Conservation (phyloP, 352 stramenopile species). For the Pythium scleroteichum region DNA sequence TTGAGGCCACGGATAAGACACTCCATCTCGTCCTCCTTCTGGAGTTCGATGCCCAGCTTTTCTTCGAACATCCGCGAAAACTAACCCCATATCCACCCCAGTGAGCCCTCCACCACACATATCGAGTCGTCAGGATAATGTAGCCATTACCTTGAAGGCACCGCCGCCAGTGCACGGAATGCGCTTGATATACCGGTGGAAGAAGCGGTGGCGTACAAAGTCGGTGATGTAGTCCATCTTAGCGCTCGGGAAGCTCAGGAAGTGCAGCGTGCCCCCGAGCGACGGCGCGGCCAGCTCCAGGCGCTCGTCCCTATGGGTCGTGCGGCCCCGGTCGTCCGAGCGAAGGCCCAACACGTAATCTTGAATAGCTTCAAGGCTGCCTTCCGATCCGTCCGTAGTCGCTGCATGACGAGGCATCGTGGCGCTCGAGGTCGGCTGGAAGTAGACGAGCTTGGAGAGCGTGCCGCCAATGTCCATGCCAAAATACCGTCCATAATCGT, state of each 20-base stretch:
- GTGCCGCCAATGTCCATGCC: conserved; percentile 93
- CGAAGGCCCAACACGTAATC: conserved; percentile 50
- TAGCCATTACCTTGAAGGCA: conserved; percentile 89
- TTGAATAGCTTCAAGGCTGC: conserved; percentile 56
- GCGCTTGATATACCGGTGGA: conserved; percentile 91
- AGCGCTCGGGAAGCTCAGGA: conserved; percentile 75
- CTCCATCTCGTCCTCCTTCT: conserved; percentile 96
- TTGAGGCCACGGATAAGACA: conserved; percentile 96
- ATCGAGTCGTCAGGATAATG: not conserved
- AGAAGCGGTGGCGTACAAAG: conserved; percentile 69
- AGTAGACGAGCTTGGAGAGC: conserved; percentile 93
- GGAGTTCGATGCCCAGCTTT: conserved; percentile 90
- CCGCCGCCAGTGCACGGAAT: conserved; percentile 93
- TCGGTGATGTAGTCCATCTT: conserved; percentile 74
- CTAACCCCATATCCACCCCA: conserved; percentile 19
- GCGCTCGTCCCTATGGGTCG: conserved; percentile 54
- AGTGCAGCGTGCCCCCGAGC: conserved; percentile 94
- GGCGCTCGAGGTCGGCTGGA: conserved; percentile 63
- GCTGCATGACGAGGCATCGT: conserved; percentile 26
- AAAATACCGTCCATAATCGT: conserved; percentile 78
- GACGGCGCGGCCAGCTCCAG: conserved; percentile 73
- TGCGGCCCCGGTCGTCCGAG: conserved; percentile 35
- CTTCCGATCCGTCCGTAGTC: conserved; percentile 35
- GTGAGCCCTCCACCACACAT: not conserved
- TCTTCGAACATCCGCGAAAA: conserved; percentile 85